Base-by-base conservation (phyloP, 208 protist species). In the Histomonas meleagridis region DNA sequence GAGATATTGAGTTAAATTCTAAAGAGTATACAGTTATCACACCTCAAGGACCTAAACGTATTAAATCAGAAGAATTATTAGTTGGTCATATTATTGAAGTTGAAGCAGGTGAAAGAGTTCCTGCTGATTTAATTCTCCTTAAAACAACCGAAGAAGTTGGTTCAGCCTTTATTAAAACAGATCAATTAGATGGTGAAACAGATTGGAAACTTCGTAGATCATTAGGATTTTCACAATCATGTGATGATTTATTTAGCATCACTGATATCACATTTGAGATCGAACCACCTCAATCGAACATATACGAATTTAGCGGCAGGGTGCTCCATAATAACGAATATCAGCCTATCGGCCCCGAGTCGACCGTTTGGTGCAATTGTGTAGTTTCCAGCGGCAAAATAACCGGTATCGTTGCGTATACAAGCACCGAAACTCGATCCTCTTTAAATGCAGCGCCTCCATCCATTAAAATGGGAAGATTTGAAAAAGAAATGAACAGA, bases 71-170 rank as follows among this genome's bases (percentile, higher is more conserved):
- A 51, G 49, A 76, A 40, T 32, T 93, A 38, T 14, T 76, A 35
- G 92, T 93, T 62, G 92, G 92, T n/a, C 79, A 93, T 81, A 62
- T 93, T 18, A 55, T 93, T 7, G 32, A 65, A 32, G 9, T 93
- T 32, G 16, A 91, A 26, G 51, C 43, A 43, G 43, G 79, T 38
- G 65, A 93, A 79, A 32, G 91, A 62, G 51, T 51, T 3, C 92
- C 92, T 23, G 92, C 92, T 35, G 92, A 93, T 60, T 38, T 93
- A 91, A 93, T 93, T 51, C 18, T 93, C 21, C 9, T 93, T 18
- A 21, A 62, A 60, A 51, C 72, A 14, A 35, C 32, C 1, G 90
- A 91, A 46, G 49, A 76, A 49, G 86, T 72, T 60, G 62, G 65
- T 53, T 60, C 79, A 55, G 91, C 79, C 57, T 93, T 57, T n/a